phyloP scores from a whole-genome alignment of 2,329 filamentous ascomycete genomes.

The Verticillium dahliae region DNA sequence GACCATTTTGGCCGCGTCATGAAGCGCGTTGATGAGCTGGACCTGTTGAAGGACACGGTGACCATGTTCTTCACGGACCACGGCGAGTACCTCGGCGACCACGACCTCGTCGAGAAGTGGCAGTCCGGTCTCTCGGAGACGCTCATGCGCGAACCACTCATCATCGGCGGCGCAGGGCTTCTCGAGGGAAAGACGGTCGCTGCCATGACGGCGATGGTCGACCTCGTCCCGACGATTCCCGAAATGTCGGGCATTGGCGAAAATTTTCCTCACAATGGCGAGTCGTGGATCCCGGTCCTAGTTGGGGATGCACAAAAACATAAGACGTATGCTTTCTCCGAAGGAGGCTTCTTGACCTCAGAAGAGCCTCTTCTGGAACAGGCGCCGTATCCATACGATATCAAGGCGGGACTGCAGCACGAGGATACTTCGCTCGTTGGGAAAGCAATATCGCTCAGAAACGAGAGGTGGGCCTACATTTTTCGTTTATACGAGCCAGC shows the following conservation, averaged over 20 bases:
- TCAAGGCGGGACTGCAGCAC: constrained; percentile 36
- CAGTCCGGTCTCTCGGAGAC: constrained; percentile 32
- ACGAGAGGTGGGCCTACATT: constrained; percentile 30
- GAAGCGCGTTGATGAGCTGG: constrained; percentile 20
- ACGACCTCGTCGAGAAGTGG: constrained; percentile 41
- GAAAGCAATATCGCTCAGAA: constrained; percentile 29
- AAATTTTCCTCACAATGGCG: constrained; percentile 30
- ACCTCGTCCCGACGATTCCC: constrained; percentile 34
- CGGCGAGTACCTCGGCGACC: constrained; percentile 38
- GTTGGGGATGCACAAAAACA: constrained; percentile 15
- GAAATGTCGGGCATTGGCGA: constrained; percentile 28
- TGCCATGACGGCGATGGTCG: constrained; percentile 35
- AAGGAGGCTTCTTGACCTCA: constrained; percentile 33
- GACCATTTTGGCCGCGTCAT: constrained; percentile 35
- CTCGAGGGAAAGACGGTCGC: constrained; percentile 22
- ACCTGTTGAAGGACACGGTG: constrained; percentile 27
- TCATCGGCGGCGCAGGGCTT: constrained; percentile 32
- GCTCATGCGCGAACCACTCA: constrained; percentile 33
- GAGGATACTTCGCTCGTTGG: constrained; percentile 33
- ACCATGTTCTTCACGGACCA: constrained; percentile 37
- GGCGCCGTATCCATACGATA: constrained; percentile 34
- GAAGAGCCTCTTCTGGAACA: constrained; percentile 38
- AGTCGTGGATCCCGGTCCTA: constrained; percentile 23
- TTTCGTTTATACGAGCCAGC: constrained; percentile 36
- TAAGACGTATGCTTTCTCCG: constrained; percentile 32